Percentiles rank a stretch among this genome's conserved stretches.
phyloP scores from a whole-genome alignment of 371 early-diverging fungal genomes.

The Neoconidiobolus thromboides region DNA sequence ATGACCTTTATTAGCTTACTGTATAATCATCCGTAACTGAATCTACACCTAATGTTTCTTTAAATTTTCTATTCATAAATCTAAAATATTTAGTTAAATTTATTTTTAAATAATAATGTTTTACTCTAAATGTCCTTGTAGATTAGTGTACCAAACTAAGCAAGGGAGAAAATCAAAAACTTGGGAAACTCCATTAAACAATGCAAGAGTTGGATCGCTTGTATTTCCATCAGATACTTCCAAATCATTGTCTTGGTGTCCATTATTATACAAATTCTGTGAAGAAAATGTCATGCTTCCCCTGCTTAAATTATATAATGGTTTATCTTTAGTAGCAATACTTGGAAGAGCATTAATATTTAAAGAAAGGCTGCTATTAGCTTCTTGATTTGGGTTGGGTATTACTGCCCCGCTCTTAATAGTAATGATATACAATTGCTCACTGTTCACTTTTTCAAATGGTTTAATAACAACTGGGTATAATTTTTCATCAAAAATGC shows the following conservation, averaged over 20 bases:
- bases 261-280: not conserved
- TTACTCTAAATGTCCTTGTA: conserved; percentile 2
- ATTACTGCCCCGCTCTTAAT: not conserved
- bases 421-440: not conserved
- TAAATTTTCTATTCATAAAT: conserved; percentile 2
- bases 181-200: not conserved
- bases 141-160: conserved; percentile 2
- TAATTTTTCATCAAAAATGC: not conserved
- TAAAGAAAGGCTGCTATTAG: no score
- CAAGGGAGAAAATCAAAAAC: conserved; percentile 1
- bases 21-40: not conserved
- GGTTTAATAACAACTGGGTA: not conserved
- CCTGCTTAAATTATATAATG: not conserved
- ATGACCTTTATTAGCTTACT: not conserved
- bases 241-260: not conserved
- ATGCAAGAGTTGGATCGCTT: not conserved
- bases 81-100: not conserved
- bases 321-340: not conserved
- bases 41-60: conserved; percentile 1
- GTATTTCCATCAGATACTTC: not conserved
- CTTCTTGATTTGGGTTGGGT: not conserved
- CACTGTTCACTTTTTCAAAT: not conserved
- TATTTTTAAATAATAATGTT: no score
- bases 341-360: not conserved
- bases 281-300: not conserved